Base-by-base conservation (phyloP, 345 rosid species). In the Clarkia xantiana region DNA sequence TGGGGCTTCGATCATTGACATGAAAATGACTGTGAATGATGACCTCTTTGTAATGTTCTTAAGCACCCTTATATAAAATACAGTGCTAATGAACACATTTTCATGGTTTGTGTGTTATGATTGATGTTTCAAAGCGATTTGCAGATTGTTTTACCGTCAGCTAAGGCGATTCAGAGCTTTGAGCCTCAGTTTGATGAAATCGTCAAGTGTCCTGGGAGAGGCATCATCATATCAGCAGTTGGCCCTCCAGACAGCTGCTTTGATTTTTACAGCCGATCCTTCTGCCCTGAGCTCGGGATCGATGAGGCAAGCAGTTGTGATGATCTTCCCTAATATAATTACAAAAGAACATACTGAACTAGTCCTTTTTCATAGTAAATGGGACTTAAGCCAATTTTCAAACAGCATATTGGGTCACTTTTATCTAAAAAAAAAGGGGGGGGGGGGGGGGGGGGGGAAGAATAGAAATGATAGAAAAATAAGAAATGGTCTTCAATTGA, bases 231-330 rank as follows among this genome's bases (percentile, higher is more conserved):
- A 20, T 62, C 87, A 53, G 79, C 69, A 20, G 64, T 51, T 36
- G 82, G 70, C 41, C 59, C 77, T 18, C 50, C 61, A 2, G 86
- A 67, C 15, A 77, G 91, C 18, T 71, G 63, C 13, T 82, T 82
- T 52, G 84, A 80, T 60, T 76, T 79, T 52, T 61, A 55, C 19
- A 85, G 91, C 59, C 76, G 97, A 14, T 79, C 14, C 74, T 90
- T 85, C 18, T 62, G 62, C 51, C 95, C 91, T 1, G 79, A 79
- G 59, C n/a, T 56, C 1, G 88, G 95, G 18, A 7, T 81, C 50
- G 55, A 74, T 40, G 94, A 86, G 95, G 97, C 73, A 66, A 47
- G 2, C 13, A 0, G 40, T 14, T 20, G 18, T 20, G 22, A 20
- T 14, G 13, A 9, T 49, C 18, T 34, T n/a, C 10, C 36, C 9